A percentile compares a stretch with the other conserved stretches of the same genome.
Evolutionary conservation across 768 basidiomycete genomes (phyloP).

Genomic region (Lepiota subincarnata): DNA sequence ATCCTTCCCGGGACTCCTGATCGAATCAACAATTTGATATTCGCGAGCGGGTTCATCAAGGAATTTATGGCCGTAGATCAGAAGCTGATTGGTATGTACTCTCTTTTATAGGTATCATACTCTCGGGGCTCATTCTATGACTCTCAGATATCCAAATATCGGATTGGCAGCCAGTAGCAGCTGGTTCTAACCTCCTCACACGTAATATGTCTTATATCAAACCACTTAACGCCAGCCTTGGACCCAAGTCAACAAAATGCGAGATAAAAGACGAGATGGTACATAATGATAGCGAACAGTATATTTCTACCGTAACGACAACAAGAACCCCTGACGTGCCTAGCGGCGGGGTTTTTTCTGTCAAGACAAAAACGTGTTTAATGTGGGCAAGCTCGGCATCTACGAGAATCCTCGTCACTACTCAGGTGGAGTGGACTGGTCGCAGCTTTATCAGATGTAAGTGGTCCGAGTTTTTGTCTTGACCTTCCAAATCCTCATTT

Average conservation of each 20-base stretch:
- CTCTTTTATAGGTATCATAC: not conserved
- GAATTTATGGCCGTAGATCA: constrained; percentile 90
- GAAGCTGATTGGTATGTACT: constrained; percentile 72
- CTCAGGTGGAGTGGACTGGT: constrained; percentile 93
- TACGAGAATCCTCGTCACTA: constrained; percentile 81
- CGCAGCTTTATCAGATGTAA: constrained; percentile 93
- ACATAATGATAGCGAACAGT: constrained; percentile 79
- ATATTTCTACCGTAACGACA: constrained; percentile 79
- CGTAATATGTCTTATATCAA: constrained; percentile 97
- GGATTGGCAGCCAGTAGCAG: constrained; percentile 78
- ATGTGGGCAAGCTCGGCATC: constrained; percentile 86
- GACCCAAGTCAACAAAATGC: constrained; percentile 94
- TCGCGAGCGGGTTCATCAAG: constrained; percentile 93
- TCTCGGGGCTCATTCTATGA: not conserved
- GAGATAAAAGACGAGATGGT: constrained; percentile 86
- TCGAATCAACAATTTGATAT: constrained; percentile 93
- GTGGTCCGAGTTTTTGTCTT: constrained; percentile 3
- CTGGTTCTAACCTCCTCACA: constrained; percentile 64
- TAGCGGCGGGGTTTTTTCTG: constrained; percentile 86
- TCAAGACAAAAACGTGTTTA: constrained; percentile 92
- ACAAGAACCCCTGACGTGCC: constrained; percentile 95
- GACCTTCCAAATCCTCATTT: not conserved
- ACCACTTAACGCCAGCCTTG: constrained; percentile 80
- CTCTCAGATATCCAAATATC: constrained; percentile 86
- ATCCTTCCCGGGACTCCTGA: constrained; percentile 89